Percentiles rank a stretch among this genome's conserved stretches.
Conservation (phyloP, 768 basidiomycete species). For the Royoungia palumana region DNA sequence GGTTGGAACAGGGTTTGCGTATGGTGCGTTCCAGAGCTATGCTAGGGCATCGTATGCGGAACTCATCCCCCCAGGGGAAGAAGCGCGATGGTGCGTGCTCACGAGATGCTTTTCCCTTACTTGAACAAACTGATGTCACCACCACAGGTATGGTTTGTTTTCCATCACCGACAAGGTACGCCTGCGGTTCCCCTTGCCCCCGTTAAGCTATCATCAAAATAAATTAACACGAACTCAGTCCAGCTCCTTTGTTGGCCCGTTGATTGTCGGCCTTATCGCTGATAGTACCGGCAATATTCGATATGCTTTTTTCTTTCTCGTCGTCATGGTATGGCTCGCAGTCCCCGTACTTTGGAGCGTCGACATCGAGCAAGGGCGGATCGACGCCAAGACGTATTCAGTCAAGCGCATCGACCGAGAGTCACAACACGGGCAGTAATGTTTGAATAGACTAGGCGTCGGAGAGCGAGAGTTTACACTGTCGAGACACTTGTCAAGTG, state of each 20-base stretch:
- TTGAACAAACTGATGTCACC: neutral
- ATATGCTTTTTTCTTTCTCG: constrained; percentile 85
- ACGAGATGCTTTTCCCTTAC: too few relatives aligned
- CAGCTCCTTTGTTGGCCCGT: constrained; percentile 87
- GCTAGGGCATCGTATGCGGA: constrained; percentile 85
- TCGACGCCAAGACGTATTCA: constrained; percentile 43
- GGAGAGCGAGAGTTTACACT: too few relatives aligned
- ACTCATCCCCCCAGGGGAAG: constrained; percentile 82
- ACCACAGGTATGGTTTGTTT: constrained; percentile 64
- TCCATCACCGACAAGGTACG: constrained; percentile 86
- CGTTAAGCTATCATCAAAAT: neutral
- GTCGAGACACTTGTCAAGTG: too few relatives aligned
- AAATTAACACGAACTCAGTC: constrained; percentile 49
- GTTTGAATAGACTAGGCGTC: too few relatives aligned
- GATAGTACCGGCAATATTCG: constrained; percentile 91
- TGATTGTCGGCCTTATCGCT: constrained; percentile 83
- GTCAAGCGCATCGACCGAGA: constrained; percentile 2
- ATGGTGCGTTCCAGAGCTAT: constrained; percentile 90
- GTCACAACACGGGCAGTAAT: too few relatives aligned
- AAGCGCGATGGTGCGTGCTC: constrained; percentile 73
- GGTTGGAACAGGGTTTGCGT: constrained; percentile 51
- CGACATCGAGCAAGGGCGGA: constrained; percentile 61
- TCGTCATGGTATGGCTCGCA: constrained; percentile 76
- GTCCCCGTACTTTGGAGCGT: constrained; percentile 73
- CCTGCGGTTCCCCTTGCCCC: neutral